Evolutionary conservation across 148 eudicot species (phyloP).

Genomic region (Rhododendron henanense): DNA sequence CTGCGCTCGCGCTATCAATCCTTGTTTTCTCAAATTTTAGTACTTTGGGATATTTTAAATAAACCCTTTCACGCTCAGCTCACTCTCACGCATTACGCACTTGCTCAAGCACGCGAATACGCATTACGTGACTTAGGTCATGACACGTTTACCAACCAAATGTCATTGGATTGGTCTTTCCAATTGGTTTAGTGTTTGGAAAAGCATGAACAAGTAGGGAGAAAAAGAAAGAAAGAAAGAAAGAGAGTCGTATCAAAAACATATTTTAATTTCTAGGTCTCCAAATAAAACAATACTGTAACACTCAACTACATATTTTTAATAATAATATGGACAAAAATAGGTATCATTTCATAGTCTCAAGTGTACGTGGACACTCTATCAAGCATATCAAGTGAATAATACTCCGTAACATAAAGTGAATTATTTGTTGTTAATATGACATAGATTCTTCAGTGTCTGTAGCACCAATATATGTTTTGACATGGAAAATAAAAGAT

Average conservation of each 20-base stretch:
- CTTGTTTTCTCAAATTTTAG: too few species aligned
- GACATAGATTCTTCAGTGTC: neutral
- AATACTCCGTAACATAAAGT: neutral
- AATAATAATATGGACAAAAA: neutral
- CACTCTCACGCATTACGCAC: neutral
- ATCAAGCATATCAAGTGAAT: neutral
- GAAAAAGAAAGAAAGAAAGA: too few species aligned
- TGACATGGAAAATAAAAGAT: neutral
- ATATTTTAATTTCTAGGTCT: neutral
- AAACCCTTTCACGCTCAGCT: too few species aligned
- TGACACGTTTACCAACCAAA: neutral
- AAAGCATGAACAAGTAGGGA: neutral
- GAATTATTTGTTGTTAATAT: neutral
- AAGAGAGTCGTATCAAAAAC: neutral
- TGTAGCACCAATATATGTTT: neutral
- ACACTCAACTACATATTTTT: neutral
- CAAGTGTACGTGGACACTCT: neutral
- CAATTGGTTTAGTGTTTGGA: neutral
- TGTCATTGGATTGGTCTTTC: neutral
- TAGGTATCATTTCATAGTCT: neutral
- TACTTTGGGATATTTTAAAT: too few species aligned
- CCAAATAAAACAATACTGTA: neutral
- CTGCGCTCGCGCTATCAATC: too few species aligned
- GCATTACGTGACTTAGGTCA: too few species aligned
- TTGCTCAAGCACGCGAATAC: neutral